Conservation (phyloP, 176 grass and related monocot species). For the Carex parvula region DNA sequence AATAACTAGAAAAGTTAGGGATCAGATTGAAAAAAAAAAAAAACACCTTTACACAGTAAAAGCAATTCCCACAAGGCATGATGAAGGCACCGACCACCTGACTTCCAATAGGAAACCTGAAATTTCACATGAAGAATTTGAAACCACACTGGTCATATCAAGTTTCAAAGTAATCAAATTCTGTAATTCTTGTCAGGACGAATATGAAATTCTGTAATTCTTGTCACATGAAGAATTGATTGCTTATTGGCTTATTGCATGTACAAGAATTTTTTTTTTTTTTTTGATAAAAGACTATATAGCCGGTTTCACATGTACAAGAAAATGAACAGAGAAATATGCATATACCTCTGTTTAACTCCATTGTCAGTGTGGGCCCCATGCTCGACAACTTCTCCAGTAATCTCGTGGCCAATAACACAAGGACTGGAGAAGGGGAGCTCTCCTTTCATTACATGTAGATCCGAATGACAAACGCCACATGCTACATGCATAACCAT, state of each 20-base stretch:
- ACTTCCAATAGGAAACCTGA: conserved; percentile 85
- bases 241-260: too few species aligned
- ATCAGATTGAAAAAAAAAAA: background rate
- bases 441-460: conserved; percentile 94
- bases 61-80: conserved; percentile 99
- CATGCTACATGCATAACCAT: conserved; percentile 56
- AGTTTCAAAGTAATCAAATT: background rate
- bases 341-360: conserved; percentile 55
- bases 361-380: conserved; percentile 58
- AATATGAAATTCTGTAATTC: too few species aligned
- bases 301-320: background rate
- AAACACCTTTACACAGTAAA: conserved; percentile 86
- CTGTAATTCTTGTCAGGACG: background rate
- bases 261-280: too few species aligned
- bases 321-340: conserved; percentile 2
- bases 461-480: conserved; percentile 90
- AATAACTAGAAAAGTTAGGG: background rate
- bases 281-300: too few species aligned
- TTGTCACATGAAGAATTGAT: too few species aligned
- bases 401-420: conserved; percentile 95
- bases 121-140: background rate
- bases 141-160: background rate
- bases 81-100: conserved; percentile 97
- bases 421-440: conserved; percentile 84
- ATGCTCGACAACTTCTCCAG: conserved; percentile 90